Evolutionary conservation across 441 rosid species (phyloP).

Genomic region (Syzygium syzygioides): DNA sequence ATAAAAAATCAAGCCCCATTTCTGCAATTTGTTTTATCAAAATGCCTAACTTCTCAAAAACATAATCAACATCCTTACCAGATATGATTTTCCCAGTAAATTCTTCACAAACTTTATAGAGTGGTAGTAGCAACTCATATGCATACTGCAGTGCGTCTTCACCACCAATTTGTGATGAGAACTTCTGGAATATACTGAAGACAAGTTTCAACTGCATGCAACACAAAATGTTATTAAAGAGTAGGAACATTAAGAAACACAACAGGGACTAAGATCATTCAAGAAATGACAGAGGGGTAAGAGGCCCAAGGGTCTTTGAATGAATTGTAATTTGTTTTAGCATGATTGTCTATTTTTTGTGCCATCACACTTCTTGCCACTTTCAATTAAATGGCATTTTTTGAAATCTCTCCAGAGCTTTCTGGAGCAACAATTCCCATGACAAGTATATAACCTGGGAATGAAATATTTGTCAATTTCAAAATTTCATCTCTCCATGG

Average conservation of each 20-base stretch:
- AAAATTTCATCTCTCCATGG: neutral
- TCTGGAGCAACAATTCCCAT: neutral
- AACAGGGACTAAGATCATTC: neutral
- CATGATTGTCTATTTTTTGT: neutral
- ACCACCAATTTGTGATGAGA: constrained; percentile 34
- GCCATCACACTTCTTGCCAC: neutral
- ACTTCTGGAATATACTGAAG: constrained; percentile 45
- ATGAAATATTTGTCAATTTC: neutral
- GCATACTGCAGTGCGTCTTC: constrained; percentile 49
- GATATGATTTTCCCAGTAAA: constrained; percentile 65
- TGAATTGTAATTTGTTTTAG: neutral
- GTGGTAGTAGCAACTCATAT: constrained; percentile 53
- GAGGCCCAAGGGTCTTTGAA: neutral
- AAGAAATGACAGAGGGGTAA: neutral
- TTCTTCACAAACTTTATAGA: constrained; percentile 91
- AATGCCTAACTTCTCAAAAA: neutral
- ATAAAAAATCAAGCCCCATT: neutral
- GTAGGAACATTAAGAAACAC: neutral
- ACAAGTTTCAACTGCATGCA: constrained; percentile 62
- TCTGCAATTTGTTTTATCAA: neutral
- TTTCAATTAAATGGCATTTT: neutral
- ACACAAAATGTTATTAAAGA: neutral
- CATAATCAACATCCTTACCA: constrained; percentile 36
- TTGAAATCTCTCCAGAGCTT: neutral
- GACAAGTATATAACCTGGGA: neutral